These are phyloP conservation scores for Ophiostoma fasciatum DNA, from an alignment of 2,329 filamentous ascomycete species.

Conservation along the genomic window DNA sequence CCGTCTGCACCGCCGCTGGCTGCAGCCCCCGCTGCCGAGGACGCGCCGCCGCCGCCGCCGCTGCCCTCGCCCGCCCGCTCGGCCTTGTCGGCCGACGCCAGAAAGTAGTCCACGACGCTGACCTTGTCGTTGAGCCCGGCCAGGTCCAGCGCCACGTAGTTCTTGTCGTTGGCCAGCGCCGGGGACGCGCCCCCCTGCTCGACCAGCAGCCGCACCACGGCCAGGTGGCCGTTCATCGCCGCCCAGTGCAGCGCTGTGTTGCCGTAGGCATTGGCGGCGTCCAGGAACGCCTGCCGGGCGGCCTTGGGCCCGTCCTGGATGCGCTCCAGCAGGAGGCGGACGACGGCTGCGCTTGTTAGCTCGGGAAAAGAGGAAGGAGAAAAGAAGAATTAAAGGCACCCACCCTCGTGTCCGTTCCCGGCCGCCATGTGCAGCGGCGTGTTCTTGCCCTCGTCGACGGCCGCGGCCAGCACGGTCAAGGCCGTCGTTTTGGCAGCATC, in stretches of 20 bases:
- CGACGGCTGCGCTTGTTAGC: too few relatives aligned
- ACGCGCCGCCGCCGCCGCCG: neutral
- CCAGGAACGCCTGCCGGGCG: constrained; percentile 40
- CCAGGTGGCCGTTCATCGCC: constrained; percentile 73
- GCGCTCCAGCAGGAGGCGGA: constrained; percentile 27
- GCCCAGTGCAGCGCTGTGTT: constrained; percentile 95
- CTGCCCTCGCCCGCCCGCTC: neutral
- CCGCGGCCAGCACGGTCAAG: constrained; percentile 49
- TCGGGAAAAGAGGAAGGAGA: too few relatives aligned
- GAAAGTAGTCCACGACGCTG: constrained; percentile 47
- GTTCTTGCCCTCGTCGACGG: constrained; percentile 60
- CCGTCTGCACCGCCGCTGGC: neutral
- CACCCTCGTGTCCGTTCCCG: constrained; percentile 77
- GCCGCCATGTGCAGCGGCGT: constrained; percentile 85
- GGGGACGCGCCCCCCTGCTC: constrained; percentile 66
- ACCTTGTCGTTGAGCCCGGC: constrained; percentile 56
- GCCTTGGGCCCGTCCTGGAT: constrained; percentile 25
- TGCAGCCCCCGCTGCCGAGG: too few relatives aligned
- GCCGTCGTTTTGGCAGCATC: too few relatives aligned
- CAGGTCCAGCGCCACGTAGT: constrained; percentile 65
- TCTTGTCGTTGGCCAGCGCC: constrained; percentile 64
- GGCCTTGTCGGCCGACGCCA: constrained; percentile 31
- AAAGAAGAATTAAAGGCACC: too few relatives aligned
- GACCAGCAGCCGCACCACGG: constrained; percentile 63
- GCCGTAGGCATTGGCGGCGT: constrained; percentile 61